Evolutionary conservation across 495 filamentous ascomycete genomes (phyloP).

Genomic region (Tuber magnatum): DNA sequence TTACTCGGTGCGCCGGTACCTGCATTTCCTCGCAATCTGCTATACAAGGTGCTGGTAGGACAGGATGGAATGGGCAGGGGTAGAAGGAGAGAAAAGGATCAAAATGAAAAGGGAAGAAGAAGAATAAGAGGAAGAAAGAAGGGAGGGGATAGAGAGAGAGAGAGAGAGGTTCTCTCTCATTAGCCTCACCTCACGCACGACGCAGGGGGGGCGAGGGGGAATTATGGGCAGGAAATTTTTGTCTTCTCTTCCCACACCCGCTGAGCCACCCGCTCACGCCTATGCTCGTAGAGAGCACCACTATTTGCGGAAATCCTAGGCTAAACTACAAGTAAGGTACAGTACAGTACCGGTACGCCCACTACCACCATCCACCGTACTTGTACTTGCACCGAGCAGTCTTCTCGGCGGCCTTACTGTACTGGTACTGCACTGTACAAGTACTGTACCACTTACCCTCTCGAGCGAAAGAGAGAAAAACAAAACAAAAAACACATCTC

Average conservation of each 20-base stretch:
- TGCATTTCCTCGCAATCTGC: neutral
- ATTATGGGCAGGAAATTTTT: neutral
- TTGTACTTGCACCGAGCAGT: neutral
- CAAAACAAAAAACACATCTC: too few species aligned
- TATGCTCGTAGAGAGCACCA: neutral
- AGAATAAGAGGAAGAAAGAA: neutral
- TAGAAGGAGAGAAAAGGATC: too few species aligned
- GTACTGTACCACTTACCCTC: too few species aligned
- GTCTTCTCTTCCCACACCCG: neutral
- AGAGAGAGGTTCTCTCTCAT: neutral
- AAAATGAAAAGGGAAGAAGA: neutral
- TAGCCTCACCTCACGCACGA: neutral
- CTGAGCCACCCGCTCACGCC: neutral
- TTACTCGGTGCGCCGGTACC: neutral
- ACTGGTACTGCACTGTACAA: neutral
- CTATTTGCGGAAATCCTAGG: neutral
- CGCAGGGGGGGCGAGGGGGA: neutral
- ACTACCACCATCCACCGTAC: too few species aligned
- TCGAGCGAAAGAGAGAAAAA: too few species aligned
- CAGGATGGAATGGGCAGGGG: neutral
- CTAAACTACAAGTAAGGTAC: too few species aligned
- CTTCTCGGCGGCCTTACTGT: neutral
- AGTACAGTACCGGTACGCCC: too few species aligned
- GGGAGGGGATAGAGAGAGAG: too few species aligned
- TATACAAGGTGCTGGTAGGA: neutral